phyloP scores from a whole-genome alignment of 2,329 filamentous ascomycete genomes.

The Pseudogymnoascus sp. region DNA sequence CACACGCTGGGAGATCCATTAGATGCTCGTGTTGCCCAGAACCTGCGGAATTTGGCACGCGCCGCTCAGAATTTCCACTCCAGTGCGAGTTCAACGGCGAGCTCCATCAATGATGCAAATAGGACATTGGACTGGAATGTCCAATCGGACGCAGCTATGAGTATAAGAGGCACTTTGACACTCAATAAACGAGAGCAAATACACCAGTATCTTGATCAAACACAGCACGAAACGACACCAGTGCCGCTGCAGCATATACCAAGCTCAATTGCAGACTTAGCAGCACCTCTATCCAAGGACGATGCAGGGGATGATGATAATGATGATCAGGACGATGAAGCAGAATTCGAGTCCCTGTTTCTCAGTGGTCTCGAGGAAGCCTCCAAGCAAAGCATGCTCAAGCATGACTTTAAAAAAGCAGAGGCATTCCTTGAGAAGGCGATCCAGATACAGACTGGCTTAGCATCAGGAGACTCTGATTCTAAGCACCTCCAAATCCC shows the following conservation, averaged over 20 bases:
- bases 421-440: conserved; percentile 20
- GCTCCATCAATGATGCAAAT: conserved; percentile 13
- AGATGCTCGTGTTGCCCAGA: conserved; percentile 14
- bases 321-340: conserved; percentile 14
- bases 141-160: not conserved
- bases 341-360: conserved; percentile 17
- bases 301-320: conserved; percentile 9
- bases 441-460: conserved; percentile 9
- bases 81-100: conserved; percentile 19
- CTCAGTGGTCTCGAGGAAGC: conserved; percentile 20
- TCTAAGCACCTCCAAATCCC: conserved; percentile 17
- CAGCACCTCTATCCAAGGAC: not conserved
- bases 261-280: not conserved
- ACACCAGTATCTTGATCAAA: conserved; percentile 13
- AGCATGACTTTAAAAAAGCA: conserved; percentile 18
- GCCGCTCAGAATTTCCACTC: conserved; percentile 23
- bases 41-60: conserved; percentile 19
- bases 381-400: conserved; percentile 20
- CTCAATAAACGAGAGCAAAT: conserved; percentile 15
- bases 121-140: conserved; percentile 4
- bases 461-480: conserved; percentile 1
- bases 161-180: conserved; percentile 11
- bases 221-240: not conserved
- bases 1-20: conserved; percentile 9
- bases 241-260: not conserved